A percentile compares a stretch with the other conserved stretches of the same genome.
Evolutionary conservation across 2,329 filamentous ascomycete species (phyloP).

Genomic region (Colletotrichum siamense): DNA sequence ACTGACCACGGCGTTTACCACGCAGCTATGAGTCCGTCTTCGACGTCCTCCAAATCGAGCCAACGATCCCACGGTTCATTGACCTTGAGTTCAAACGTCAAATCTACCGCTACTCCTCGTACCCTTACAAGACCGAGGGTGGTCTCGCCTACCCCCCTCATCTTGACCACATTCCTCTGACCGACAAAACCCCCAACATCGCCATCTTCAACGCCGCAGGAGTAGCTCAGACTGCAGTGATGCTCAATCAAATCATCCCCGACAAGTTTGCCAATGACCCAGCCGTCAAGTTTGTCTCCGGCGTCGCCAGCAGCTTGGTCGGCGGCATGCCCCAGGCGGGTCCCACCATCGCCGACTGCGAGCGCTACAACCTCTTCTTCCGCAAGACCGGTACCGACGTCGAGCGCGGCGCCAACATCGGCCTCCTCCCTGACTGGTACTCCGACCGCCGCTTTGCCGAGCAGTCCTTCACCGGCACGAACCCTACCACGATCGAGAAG

Average conservation of each 20-base stretch:
- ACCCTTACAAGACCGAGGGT: conserved; percentile 30
- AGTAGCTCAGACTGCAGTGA: conserved; percentile 31
- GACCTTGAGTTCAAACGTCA: conserved; percentile 32
- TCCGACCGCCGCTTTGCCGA: conserved; percentile 45
- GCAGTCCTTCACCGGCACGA: conserved; percentile 48
- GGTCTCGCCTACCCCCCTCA: conserved; percentile 35
- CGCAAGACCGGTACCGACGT: conserved; percentile 41
- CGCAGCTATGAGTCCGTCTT: conserved; percentile 37
- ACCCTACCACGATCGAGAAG: conserved; percentile 50
- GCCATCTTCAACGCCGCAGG: conserved; percentile 37
- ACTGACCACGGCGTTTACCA: background rate
- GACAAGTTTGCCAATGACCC: conserved; percentile 32
- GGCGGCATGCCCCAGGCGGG: conserved; percentile 33
- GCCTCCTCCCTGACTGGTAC: conserved; percentile 27
- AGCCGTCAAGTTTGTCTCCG: conserved; percentile 34
- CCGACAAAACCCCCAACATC: conserved; percentile 28
- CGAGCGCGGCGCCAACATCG: conserved; percentile 35
- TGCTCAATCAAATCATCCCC: conserved; percentile 37
- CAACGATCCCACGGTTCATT: conserved; percentile 35
- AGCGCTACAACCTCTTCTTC: conserved; percentile 37
- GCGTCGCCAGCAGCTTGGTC: conserved; percentile 28
- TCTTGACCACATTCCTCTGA: conserved; percentile 32
- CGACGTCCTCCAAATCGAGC: conserved; percentile 37
- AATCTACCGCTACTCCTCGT: conserved; percentile 30
- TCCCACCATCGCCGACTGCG: conserved; percentile 32